Evolutionary conservation across 495 filamentous ascomycete species (phyloP).

Genomic region (Aspergillus egyptiacus): DNA sequence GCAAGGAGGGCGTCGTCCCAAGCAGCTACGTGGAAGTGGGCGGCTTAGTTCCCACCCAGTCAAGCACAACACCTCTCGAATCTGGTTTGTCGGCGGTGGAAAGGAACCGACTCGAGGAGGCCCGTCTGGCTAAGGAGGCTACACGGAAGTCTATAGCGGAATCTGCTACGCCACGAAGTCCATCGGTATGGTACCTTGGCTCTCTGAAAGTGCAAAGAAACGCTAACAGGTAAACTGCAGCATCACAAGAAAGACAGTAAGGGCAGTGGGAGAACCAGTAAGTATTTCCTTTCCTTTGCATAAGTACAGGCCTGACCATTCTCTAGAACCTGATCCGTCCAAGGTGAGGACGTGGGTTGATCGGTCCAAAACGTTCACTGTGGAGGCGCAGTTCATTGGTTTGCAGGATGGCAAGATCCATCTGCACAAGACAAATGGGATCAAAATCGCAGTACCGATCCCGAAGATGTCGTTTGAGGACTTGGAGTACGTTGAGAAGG

Average conservation of each 20-base stretch:
- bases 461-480: conserved; percentile 93
- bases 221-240: conserved; percentile 50
- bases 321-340: conserved; percentile 69
- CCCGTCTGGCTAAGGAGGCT: conserved; percentile 70
- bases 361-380: conserved; percentile 88
- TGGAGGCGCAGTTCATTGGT: conserved; percentile 95
- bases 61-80: conserved; percentile 48
- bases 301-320: conserved; percentile 14
- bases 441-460: conserved; percentile 95
- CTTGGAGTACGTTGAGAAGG: conserved; percentile 85
- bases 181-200: conserved; percentile 56
- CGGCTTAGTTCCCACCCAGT: conserved; percentile 46
- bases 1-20: conserved; percentile 95
- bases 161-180: conserved; percentile 48
- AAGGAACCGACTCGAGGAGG: conserved; percentile 79
- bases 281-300: conserved; percentile 32
- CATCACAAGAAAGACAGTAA: conserved; percentile 64
- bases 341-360: conserved; percentile 93
- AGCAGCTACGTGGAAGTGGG: conserved; percentile 91
- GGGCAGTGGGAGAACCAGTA: conserved; percentile 65
- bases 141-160: conserved; percentile 53
- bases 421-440: conserved; percentile 93
- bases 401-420: conserved; percentile 91
- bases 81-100: conserved; percentile 68
- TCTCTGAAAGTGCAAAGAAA: background rate